Conservation (phyloP, 176 grass and related monocot genomes). For the Raddia guianensis region DNA sequence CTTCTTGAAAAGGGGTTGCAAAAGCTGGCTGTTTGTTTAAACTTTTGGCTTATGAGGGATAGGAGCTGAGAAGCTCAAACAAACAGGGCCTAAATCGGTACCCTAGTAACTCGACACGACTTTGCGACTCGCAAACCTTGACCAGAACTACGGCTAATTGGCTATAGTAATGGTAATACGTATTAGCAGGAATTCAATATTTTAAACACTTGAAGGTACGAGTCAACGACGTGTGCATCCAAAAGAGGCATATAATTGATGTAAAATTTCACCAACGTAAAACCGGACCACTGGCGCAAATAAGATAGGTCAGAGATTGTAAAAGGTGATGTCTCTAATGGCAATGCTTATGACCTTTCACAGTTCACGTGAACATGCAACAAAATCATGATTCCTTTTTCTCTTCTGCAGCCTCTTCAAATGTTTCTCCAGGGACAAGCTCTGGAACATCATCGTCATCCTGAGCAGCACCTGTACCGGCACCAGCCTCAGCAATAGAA, state of each 20-base stretch:
- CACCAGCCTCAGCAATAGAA: slow-evolving; percentile 49
- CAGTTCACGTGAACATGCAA: not conserved
- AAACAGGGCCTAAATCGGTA: too few relatives aligned
- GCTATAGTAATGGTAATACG: not conserved
- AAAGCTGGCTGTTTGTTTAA: too few relatives aligned
- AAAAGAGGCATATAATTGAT: slow-evolving; percentile 44
- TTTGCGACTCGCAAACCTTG: too few relatives aligned
- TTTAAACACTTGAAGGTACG: not conserved
- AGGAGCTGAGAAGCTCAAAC: too few relatives aligned
- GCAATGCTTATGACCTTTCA: slow-evolving; percentile 43
- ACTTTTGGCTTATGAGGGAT: too few relatives aligned
- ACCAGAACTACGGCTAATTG: not conserved
- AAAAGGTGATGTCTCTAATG: slow-evolving; percentile 46
- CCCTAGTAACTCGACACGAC: too few relatives aligned
- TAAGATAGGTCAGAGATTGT: slow-evolving; percentile 52
- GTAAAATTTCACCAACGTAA: slow-evolving; percentile 47
- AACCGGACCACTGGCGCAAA: slow-evolving; percentile 53
- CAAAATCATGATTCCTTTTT: slow-evolving; percentile 72
- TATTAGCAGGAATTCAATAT: not conserved
- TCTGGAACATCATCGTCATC: slow-evolving; percentile 86
- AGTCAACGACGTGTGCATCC: not conserved
- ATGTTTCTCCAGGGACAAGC: slow-evolving; percentile 86
- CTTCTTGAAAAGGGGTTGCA: too few relatives aligned
- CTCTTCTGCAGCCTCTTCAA: slow-evolving; percentile 81
- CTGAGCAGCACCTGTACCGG: slow-evolving; percentile 40